A percentile compares a stretch with the other conserved stretches of the same genome.
Evolutionary conservation across 331 rosid species (phyloP).

Genomic region (Telfairia occidentalis): DNA sequence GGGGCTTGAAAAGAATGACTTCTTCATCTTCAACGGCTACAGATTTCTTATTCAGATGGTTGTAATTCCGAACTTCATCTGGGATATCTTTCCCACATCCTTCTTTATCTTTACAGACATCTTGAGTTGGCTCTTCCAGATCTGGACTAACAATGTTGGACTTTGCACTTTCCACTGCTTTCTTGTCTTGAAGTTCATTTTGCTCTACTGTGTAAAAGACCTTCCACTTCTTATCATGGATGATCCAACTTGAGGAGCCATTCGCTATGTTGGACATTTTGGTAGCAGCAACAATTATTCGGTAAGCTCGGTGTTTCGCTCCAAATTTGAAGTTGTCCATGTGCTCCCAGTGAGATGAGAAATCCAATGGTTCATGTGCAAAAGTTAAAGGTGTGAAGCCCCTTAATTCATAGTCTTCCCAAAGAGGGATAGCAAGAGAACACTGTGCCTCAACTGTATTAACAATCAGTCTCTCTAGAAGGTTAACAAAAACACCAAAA

Average conservation of each 20-base stretch:
- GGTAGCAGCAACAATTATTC: constrained; percentile 48
- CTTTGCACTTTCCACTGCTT: constrained; percentile 22
- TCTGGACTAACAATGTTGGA: constrained; percentile 16
- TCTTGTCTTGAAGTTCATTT: constrained; percentile 27
- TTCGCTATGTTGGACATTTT: constrained; percentile 46
- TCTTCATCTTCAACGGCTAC: constrained; percentile 62
- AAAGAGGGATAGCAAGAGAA: constrained; percentile 40
- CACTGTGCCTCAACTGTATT: constrained; percentile 21
- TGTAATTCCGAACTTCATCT: constrained; percentile 16
- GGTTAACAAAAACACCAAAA: constrained; percentile 37
- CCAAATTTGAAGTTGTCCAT: constrained; percentile 42
- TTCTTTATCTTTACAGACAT: constrained; percentile 8
- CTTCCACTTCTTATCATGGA: constrained; percentile 28
- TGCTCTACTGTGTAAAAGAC: constrained; percentile 22
- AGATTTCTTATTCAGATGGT: constrained; percentile 23
- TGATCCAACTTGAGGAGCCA: constrained; percentile 39
- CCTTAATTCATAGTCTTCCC: constrained; percentile 96
- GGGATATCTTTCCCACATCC: constrained; percentile 17
- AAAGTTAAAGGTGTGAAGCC: constrained; percentile 54
- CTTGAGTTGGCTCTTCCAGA: constrained; percentile 10
- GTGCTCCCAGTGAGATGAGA: constrained; percentile 42
- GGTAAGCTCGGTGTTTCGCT: constrained; percentile 36
- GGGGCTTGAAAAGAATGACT: constrained; percentile 90
- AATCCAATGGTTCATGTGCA: constrained; percentile 44
- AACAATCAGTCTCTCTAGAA: constrained; percentile 28